Conservation (phyloP, 805 yeast genomes). For the Saccharomycopsis amapae region DNA sequence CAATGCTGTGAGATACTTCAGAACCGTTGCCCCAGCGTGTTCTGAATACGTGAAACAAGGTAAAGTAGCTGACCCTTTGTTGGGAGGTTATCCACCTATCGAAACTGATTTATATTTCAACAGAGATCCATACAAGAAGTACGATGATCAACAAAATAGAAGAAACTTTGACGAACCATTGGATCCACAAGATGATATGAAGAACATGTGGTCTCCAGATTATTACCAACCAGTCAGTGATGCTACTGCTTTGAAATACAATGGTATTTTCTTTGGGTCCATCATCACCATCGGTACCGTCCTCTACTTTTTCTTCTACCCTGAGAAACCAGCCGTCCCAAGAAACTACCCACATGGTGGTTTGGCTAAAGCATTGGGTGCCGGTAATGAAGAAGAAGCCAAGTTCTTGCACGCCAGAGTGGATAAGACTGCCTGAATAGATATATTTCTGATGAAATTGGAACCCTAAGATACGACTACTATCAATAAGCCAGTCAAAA, state of each 20-base stretch:
- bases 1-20: conserved; percentile 2
- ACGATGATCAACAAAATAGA: conserved; percentile 76
- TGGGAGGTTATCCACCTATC: conserved; percentile 55
- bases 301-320: conserved; percentile 46
- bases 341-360: conserved; percentile 73
- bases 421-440: conserved; percentile 30
- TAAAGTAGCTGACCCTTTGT: conserved; percentile 15
- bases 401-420: conserved; percentile 35
- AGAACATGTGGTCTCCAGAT: conserved; percentile 86
- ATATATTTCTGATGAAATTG: too few species aligned
- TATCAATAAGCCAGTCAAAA: background rate
- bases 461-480: too few species aligned
- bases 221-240: conserved; percentile 54
- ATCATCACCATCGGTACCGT: conserved; percentile 36
- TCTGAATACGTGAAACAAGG: conserved; percentile 1
- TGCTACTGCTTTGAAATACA: conserved; percentile 51
- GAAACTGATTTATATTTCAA: conserved; percentile 52
- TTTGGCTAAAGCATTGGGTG: conserved; percentile 67
- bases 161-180: conserved; percentile 71
- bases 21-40: conserved; percentile 9
- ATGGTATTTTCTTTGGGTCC: conserved; percentile 45
- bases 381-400: conserved; percentile 39
- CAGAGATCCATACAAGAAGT: conserved; percentile 64
- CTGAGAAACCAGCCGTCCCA: conserved; percentile 68
- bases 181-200: conserved; percentile 62